Conservation (phyloP, 2,329 filamentous ascomycete species). For the Onygenales sp. region DNA sequence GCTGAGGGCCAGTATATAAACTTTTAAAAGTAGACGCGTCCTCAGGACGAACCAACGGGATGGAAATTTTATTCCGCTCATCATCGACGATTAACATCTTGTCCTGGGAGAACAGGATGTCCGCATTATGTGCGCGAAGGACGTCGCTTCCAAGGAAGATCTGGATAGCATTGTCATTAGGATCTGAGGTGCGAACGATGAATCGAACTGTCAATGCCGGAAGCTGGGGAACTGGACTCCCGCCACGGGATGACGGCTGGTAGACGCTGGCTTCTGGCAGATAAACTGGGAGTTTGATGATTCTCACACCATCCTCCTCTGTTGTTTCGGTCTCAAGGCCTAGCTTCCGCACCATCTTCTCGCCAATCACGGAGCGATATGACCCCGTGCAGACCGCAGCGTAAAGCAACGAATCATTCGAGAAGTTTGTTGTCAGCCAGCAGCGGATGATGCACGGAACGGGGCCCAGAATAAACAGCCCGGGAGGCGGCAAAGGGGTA, state of each 20-base stretch:
- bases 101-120: constrained; percentile 86
- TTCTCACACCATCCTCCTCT: constrained; percentile 55
- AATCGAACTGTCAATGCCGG: constrained; percentile 76
- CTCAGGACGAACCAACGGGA: constrained; percentile 88
- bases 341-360: constrained; percentile 63
- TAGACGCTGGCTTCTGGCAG: constrained; percentile 84
- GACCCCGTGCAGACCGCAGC: constrained; percentile 89
- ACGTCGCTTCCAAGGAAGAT: constrained; percentile 87
- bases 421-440: constrained; percentile 86
- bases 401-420: constrained; percentile 79
- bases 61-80: constrained; percentile 74
- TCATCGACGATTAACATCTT: constrained; percentile 79
- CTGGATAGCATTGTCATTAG: constrained; percentile 54
- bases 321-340: constrained; percentile 59
- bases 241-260: constrained; percentile 57
- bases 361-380: constrained; percentile 73
- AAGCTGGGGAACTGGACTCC: constrained; percentile 65
- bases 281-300: constrained; percentile 72
- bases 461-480: constrained; percentile 74
- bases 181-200: constrained; percentile 51
- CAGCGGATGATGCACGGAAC: constrained; percentile 92
- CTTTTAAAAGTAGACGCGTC: constrained; percentile 72
- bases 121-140: constrained; percentile 74
- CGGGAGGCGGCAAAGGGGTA: constrained; percentile 56
- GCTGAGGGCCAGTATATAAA: constrained; percentile 50